These are phyloP conservation scores for Myochromella boudieri DNA, from an alignment of 768 basidiomycete species.

Conservation along the genomic window DNA sequence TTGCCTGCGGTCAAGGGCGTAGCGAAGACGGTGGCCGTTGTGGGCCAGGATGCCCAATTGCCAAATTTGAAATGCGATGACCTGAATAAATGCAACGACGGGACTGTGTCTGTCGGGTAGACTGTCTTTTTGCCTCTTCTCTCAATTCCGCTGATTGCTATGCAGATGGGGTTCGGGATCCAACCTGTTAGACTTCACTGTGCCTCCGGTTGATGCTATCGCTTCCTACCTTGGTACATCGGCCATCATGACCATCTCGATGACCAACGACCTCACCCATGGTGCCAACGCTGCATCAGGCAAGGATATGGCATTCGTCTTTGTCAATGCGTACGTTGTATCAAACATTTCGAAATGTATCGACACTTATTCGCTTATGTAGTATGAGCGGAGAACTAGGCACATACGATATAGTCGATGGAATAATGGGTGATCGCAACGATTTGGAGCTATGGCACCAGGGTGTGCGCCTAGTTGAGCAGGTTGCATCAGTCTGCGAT, in stretches of 20 bases:
- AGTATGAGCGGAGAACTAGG: conserved; percentile 54
- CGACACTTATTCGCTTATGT: neutral
- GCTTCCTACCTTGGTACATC: conserved; percentile 36
- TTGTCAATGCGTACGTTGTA: conserved; percentile 52
- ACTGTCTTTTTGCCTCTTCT: conserved; percentile 25
- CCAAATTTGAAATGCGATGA: conserved; percentile 46
- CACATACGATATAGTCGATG: conserved; percentile 59
- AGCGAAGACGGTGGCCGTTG: conserved; percentile 55
- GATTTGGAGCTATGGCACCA: conserved; percentile 59
- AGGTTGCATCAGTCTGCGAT: conserved; percentile 64
- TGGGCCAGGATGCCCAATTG: conserved; percentile 59
- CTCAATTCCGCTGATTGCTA: conserved; percentile 12
- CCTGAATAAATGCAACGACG: conserved; percentile 54
- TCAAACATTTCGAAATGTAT: neutral
- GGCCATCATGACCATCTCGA: conserved; percentile 38
- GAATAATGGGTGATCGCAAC: conserved; percentile 60
- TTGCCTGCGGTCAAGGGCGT: conserved; percentile 45
- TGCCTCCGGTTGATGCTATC: conserved; percentile 49
- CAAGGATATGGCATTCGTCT: conserved; percentile 59
- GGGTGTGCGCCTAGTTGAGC: conserved; percentile 49
- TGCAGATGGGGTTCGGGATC: conserved; percentile 52
- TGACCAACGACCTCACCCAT: conserved; percentile 41
- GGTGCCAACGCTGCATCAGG: conserved; percentile 40
- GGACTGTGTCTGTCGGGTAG: conserved; percentile 63
- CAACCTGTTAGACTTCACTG: conserved; percentile 42